phyloP scores from a whole-genome alignment of 257 asterid genomes.

The Solanum virginianum region DNA sequence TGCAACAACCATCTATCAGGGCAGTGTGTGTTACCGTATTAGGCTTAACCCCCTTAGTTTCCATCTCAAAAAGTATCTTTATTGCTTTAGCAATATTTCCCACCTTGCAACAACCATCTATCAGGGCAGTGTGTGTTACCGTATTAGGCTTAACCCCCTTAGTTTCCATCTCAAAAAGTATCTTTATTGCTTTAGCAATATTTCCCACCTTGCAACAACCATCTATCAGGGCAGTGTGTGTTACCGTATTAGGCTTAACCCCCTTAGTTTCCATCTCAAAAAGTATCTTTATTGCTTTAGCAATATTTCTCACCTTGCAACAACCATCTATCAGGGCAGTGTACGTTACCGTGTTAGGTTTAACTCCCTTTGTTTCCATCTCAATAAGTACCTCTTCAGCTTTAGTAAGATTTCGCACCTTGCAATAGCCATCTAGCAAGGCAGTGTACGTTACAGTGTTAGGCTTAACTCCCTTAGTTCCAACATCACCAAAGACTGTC shows the following conservation, averaged over 20 bases:
- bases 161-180: conserved; percentile 9
- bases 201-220: conserved; percentile 19
- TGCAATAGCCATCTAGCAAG: conserved; percentile 22
- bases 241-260: conserved; percentile 12
- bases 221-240: conserved; percentile 15
- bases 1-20: conserved; percentile 12
- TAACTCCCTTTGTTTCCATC: conserved; percentile 16
- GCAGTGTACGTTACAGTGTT: conserved; percentile 17
- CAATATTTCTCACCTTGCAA: conserved; percentile 39
- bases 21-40: conserved; percentile 14
- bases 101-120: conserved; percentile 11
- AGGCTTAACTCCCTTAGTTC: conserved; percentile 13
- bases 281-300: conserved; percentile 16
- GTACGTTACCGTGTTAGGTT: conserved; percentile 22
- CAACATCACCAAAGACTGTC: conserved; percentile 1
- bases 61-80: neutral
- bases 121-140: conserved; percentile 12
- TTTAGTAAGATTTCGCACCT: conserved; percentile 27
- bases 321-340: conserved; percentile 47
- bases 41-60: conserved; percentile 19
- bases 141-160: conserved; percentile 14
- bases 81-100: conserved; percentile 35
- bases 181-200: conserved; percentile 23
- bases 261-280: conserved; percentile 16
- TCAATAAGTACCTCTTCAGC: conserved; percentile 6